Conservation (phyloP, 2,329 filamentous ascomycete genomes). For the Fusarium subtropicale region DNA sequence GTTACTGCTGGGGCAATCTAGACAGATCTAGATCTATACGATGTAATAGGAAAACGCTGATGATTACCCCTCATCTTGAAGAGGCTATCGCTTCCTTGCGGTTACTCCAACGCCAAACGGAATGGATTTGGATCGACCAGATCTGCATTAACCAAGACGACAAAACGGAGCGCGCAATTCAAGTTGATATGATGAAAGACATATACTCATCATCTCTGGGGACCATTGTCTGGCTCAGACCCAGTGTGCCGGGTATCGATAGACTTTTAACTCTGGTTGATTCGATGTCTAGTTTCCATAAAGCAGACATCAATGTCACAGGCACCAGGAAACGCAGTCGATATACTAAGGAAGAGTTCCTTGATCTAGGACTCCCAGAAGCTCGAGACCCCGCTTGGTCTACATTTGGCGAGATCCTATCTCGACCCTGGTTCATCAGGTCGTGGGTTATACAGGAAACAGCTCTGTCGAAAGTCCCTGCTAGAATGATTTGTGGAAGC, state of each 20-base stretch:
- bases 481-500: rapidly evolving
- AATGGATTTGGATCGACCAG: neutral
- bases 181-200: neutral
- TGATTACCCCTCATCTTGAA: neutral
- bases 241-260: rapidly evolving
- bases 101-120: neutral
- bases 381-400: neutral
- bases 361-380: rapidly evolving
- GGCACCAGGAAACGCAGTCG: neutral
- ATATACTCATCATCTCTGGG: neutral
- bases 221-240: neutral
- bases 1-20: neutral
- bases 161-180: neutral
- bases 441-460: neutral
- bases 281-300: rapidly evolving
- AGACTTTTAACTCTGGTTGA: rapidly evolving
- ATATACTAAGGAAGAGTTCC: neutral
- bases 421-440: neutral
- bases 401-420: neutral
- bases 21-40: neutral
- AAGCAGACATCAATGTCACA: neutral
- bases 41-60: rapidly evolving
- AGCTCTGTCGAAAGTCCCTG: neutral
- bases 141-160: neutral
- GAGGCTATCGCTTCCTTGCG: neutral